These are phyloP conservation scores for Marasmius oreades DNA, from an alignment of 1,284 basidiomycete species.

Conservation along the genomic window DNA sequence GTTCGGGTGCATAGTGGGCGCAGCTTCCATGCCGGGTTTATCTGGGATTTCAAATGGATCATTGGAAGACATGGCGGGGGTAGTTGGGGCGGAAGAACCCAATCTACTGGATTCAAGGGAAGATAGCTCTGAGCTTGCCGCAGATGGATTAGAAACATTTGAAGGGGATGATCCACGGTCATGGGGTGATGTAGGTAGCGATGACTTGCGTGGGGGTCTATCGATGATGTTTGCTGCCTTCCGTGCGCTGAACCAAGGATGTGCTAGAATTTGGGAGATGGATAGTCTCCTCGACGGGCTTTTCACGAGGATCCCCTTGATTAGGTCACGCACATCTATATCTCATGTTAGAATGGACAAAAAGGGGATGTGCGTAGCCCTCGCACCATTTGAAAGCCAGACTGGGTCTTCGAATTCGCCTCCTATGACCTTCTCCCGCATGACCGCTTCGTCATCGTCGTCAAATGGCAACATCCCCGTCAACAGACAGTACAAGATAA, in stretches of 20 bases:
- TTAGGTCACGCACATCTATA: conserved; percentile 79
- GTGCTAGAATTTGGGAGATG: conserved; percentile 84
- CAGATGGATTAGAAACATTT: conserved; percentile 47
- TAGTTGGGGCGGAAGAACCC: conserved; percentile 50
- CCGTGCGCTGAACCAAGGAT: conserved; percentile 82
- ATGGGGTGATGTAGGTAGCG: conserved; percentile 6
- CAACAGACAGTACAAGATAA: conserved; percentile 92
- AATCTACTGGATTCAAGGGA: conserved; percentile 51
- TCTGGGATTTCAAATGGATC: conserved; percentile 38
- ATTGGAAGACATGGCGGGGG: conserved; percentile 43
- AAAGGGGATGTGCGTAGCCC: conserved; percentile 6
- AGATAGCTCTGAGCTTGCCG: conserved; percentile 51
- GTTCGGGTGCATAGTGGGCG: conserved; percentile 36
- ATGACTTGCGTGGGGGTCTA: conserved; percentile 9
- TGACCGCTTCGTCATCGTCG: conserved; percentile 89
- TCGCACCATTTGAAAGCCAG: conserved; percentile 81
- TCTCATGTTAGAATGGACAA: conserved; percentile 11
- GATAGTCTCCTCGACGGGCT: conserved; percentile 76
- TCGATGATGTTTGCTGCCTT: conserved; percentile 28
- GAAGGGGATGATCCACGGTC: conserved; percentile 24
- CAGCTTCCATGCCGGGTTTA: conserved; percentile 19
- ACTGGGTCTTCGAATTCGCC: conserved; percentile 91
- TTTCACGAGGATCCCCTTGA: conserved; percentile 76
- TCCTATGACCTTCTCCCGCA: conserved; percentile 84
- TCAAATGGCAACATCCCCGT: conserved; percentile 97